These are phyloP conservation scores for Tubosaeta sp. DNA, from an alignment of 768 basidiomycete genomes.

Conservation along the genomic window DNA sequence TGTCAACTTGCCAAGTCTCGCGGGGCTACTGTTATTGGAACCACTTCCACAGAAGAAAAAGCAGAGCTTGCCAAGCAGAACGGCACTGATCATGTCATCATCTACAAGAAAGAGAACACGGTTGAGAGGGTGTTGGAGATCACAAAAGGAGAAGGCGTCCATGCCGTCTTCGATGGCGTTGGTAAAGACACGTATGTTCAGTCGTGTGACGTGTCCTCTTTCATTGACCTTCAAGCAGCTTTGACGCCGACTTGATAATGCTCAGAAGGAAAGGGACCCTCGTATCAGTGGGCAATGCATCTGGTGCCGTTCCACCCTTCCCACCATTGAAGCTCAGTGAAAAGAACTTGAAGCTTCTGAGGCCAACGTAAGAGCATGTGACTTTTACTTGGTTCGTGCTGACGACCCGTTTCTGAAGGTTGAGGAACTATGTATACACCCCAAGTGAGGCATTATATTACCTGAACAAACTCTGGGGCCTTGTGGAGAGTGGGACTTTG, in stretches of 20 bases:
- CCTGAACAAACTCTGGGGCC: slow-evolving; percentile 55
- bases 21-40: slow-evolving; percentile 91
- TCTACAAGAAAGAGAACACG: slow-evolving; percentile 73
- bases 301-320: slow-evolving; percentile 77
- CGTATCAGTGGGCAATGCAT: slow-evolving; percentile 89
- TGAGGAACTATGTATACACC: slow-evolving; percentile 70
- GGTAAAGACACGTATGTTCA: slow-evolving; percentile 84
- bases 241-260: slow-evolving; percentile 77
- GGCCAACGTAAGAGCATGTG: slow-evolving; percentile 57
- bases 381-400: not conserved
- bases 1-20: slow-evolving; percentile 64
- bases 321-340: slow-evolving; percentile 64
- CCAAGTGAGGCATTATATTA: slow-evolving; percentile 71
- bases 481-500: slow-evolving; percentile 55
- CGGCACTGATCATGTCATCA: slow-evolving; percentile 85
- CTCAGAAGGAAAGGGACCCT: slow-evolving; percentile 85
- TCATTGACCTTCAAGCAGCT: slow-evolving; percentile 37
- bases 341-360: slow-evolving; percentile 77
- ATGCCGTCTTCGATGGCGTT: slow-evolving; percentile 93
- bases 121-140: slow-evolving; percentile 69
- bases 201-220: not conserved
- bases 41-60: slow-evolving; percentile 83
- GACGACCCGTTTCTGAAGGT: slow-evolving; percentile 36
- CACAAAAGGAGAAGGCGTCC: slow-evolving; percentile 75
- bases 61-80: slow-evolving; percentile 70